phyloP scores from a whole-genome alignment of 768 basidiomycete genomes.

The Leccinum boreale region DNA sequence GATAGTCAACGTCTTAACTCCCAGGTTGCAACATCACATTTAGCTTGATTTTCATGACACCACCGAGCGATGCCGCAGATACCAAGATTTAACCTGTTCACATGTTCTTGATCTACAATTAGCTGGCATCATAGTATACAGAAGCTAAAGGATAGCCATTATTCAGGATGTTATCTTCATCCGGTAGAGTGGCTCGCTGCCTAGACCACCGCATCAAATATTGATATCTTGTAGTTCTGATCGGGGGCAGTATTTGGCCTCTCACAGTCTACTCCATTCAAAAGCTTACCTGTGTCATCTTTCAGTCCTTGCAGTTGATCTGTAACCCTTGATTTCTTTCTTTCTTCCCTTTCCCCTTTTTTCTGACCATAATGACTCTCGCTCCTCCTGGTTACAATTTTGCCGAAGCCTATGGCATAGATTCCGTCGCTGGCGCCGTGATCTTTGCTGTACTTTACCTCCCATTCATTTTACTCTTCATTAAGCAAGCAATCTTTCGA shows the following conservation, averaged over 20 bases:
- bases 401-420: constrained; percentile 24
- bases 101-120: neutral
- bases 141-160: neutral
- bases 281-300: constrained; percentile 4
- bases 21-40: neutral
- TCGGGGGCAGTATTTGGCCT: constrained; percentile 9
- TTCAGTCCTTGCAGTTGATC: constrained; percentile 18
- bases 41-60: neutral
- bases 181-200: neutral
- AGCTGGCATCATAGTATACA: neutral
- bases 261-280: constrained; percentile 5
- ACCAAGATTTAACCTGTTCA: neutral
- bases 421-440: constrained; percentile 31
- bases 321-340: constrained; percentile 4
- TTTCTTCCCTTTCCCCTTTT: neutral
- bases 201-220: neutral
- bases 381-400: constrained; percentile 21
- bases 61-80: neutral
- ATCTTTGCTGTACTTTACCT: constrained; percentile 31
- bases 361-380: constrained; percentile 13
- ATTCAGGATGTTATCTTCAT: neutral
- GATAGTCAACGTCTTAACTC: neutral
- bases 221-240: neutral
- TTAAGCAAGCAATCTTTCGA: constrained; percentile 17
- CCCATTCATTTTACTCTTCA: constrained; percentile 24